Evolutionary conservation across 2,329 filamentous ascomycete genomes (phyloP).

Genomic region (Calonectria crousiana): DNA sequence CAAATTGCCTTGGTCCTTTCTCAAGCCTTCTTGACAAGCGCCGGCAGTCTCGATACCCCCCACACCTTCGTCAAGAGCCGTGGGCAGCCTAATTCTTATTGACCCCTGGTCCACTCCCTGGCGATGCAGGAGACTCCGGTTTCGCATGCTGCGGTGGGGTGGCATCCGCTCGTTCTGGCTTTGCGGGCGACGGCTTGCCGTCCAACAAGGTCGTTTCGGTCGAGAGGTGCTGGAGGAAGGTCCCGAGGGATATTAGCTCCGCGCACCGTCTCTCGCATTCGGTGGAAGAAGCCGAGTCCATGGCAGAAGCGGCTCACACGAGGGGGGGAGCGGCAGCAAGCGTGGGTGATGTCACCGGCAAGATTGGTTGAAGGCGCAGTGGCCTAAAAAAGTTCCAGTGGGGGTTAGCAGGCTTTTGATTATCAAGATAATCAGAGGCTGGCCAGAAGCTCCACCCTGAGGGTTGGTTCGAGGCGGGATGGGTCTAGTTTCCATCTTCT

Average conservation of each 20-base stretch:
- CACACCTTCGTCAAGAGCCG: background rate
- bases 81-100: slow-evolving; percentile 26
- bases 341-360: background rate
- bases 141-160: slow-evolving; percentile 24
- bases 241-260: slow-evolving; percentile 52
- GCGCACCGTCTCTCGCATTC: slow-evolving; percentile 50
- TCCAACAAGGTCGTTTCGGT: slow-evolving; percentile 44
- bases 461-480: background rate
- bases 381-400: slow-evolving; percentile 11
- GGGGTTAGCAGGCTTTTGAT: slow-evolving; percentile 20
- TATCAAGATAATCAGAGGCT: slow-evolving; percentile 29
- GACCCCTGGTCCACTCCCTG: slow-evolving; percentile 25
- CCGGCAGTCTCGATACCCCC: background rate
- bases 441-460: background rate
- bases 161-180: background rate
- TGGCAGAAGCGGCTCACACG: slow-evolving; percentile 9
- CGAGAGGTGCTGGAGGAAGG: slow-evolving; percentile 51
- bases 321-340: background rate
- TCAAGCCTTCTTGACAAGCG: background rate
- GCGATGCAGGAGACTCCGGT: slow-evolving; percentile 20
- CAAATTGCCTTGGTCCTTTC: background rate
- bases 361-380: background rate
- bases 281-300: slow-evolving; percentile 34
- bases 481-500: background rate
- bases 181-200: slow-evolving; percentile 8